Evolutionary conservation across 2,329 filamentous ascomycete species (phyloP), one percentile per base, ranked within the genome.

Genomic region (Alternaria solani): DNA sequence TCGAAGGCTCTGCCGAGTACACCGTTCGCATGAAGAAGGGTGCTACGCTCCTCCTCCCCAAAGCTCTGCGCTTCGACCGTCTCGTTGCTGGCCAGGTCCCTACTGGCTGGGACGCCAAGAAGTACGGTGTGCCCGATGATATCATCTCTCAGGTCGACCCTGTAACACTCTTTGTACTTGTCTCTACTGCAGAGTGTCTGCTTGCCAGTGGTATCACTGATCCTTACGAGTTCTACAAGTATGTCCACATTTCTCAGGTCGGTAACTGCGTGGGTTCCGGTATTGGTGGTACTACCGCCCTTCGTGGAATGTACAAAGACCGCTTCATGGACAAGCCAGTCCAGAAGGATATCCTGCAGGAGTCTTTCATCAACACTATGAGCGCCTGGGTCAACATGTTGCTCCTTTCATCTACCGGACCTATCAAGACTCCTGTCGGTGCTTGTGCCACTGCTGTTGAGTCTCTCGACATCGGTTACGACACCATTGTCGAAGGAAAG

Each of bases 331-430:
- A 99, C 83, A 95, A 94, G 84, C 95, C 94, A 57, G 88, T 99
- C 51, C 96, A 99, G 82, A 99, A 98, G 82, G 95, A 99, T 77
- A 97, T 99, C 77, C 87, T 99, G 14, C 96, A 99, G 78, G 95
- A 99, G 82, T 98, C 95, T 12, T 99, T 99, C 86, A 98, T 99
- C 87, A 99, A 99, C 86, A 99, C 95, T 57, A 99, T 99, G 94
- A 91, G 92, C 71, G 95, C 95, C 16, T 99, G 95, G 95, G 94
- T 99, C 59, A 99, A 99, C 85, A 99, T 99, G 95, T 85, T 99
- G 81, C 85, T 99, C 66, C 85, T 99, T 66, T 99, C 95, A 5
- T 98, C 95, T 5, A 98, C 95, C 53, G 95, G 95, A 69, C 93
- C 95, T 42, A 98, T 99, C 86, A 97, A 98, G 86, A 98, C 96